Evolutionary conservation across 371 early-diverging fungal genomes (phyloP).

Genomic region (Apophysomyces variabilis): DNA sequence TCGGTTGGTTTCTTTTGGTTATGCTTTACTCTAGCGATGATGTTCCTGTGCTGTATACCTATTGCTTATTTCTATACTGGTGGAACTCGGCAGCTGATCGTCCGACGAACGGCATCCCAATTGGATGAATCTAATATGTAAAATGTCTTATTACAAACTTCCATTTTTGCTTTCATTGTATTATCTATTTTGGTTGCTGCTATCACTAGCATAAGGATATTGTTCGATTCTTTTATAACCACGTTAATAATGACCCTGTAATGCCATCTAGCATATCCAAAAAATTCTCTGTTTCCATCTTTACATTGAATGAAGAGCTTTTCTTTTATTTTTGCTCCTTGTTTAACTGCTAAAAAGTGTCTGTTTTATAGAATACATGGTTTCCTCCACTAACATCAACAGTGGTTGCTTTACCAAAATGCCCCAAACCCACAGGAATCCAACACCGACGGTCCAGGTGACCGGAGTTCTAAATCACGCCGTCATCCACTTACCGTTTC

Average conservation of each 20-base stretch:
- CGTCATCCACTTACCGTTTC: background rate
- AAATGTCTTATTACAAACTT: background rate
- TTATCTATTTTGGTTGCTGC: background rate
- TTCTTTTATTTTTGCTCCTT: background rate
- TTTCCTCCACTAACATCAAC: too few relatives aligned
- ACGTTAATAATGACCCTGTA: too few relatives aligned
- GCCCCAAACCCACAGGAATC: too few relatives aligned
- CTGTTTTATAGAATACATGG: too few relatives aligned
- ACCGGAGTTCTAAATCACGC: background rate
- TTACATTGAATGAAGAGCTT: background rate
- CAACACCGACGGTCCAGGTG: too few relatives aligned
- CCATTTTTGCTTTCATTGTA: background rate
- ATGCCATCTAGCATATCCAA: background rate
- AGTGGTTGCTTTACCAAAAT: too few relatives aligned
- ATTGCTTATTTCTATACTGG: constrained; percentile 44
- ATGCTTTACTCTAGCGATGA: constrained; percentile 25
- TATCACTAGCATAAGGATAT: too few relatives aligned
- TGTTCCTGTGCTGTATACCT: constrained; percentile 40
- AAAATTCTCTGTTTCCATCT: background rate
- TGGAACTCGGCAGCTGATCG: constrained; percentile 12
- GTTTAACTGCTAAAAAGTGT: too few relatives aligned
- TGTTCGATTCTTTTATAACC: too few relatives aligned
- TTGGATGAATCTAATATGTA: background rate
- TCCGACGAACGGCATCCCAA: background rate
- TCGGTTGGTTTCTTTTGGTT: constrained; percentile 35